Base-by-base conservation (phyloP, 495 filamentous ascomycete species). In the Apiosordaria backusii region DNA sequence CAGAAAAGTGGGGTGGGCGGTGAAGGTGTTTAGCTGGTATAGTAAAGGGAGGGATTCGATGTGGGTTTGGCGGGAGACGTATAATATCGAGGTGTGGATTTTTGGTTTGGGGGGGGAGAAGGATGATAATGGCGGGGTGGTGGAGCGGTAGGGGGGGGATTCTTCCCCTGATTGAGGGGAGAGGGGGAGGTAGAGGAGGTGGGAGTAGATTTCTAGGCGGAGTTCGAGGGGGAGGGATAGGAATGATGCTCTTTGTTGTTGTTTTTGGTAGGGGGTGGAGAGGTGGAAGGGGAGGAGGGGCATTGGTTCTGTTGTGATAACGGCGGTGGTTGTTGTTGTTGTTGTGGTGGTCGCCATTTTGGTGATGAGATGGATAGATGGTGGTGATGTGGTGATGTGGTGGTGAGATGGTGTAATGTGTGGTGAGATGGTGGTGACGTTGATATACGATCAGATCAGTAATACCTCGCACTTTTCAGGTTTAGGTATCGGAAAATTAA, bases 171-270 rank as follows among this genome's bases (percentile, higher is more conserved):
- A 13, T 62, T 64, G 40, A 3, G 67, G 25, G 9, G 65, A 62
- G 21, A 68, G 60, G 4, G 75, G 76, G 60, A 81, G 60, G 62
- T 75, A 53, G 58, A 85, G 79, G 4, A 84, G 78, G 65, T 78
- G 65, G 19, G 61, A 60, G 75, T 85, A 84, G 58, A 85, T 83
- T 55, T 81, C 70, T 65, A 81, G 80, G 58, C 84, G 80, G 60
- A 86, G 74, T 66, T 85, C 83, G 52, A 77, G 65, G 52, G 84
- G 82, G 54, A 86, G 77, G 62, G 71, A 70, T 54, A 85, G 72
- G 63, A 85, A 78, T 6, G 67, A 63, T 19, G 63, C 63, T 29
- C 61, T 50, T 26, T 21, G 59, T 13, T 4, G 57, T 83, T 25
- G 63, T 70, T 53, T 70, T 45, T 7, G 35, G 35, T 9, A 3